Evolutionary conservation across 352 stramenopile species (phyloP), one percentile per base, ranked within the genome.

Genomic region (Proteromonas lacertae): DNA sequence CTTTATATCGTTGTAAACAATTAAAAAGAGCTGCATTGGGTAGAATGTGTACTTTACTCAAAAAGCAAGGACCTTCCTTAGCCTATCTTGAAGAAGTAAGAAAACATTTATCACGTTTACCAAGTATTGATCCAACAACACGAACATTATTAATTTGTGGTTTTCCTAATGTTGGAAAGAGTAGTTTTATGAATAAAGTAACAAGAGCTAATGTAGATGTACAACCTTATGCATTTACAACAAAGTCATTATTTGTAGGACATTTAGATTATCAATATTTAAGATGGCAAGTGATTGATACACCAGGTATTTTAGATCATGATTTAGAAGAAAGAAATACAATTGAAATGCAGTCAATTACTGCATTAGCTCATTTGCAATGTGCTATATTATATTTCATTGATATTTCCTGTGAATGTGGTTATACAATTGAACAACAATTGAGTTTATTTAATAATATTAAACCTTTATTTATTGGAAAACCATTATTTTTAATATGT

Each of bases 261-360:
- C 87, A 99, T 59, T 78, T 93, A 51, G 87, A 99, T 63, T 93
- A 97, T 66, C 86, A 90, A 55, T 99, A 94, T 57, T 59, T 96
- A 42, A 69, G 83, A 25, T 98, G 82, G 82, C 53, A 62, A 35
- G 87, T 97, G 38, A 93, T 99, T 49, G 87, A 99, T 56, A 99
- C 87, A 21, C 87, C 87, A 9, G 87, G 87, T 46, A 96, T 99
- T 48, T 57, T 99, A 25, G 87, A 99, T 60, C 80, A 95, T 55
- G 52, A 82, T n/a, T 62, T 99, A 6, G 87, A 97, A 51, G 71
- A 96, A 50, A 64, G 83, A 25, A 99, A 99, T 62, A 97, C 86
- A 25, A 99, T 99, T 59, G 87, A 99, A 46, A 99, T 99, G 87
- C 87, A 99, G 61, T 80, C 84, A 31, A 87, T 99, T 39, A 99